These are phyloP conservation scores for Alternaria sp. DNA, from an alignment of 2,329 filamentous ascomycete genomes.

Conservation along the genomic window DNA sequence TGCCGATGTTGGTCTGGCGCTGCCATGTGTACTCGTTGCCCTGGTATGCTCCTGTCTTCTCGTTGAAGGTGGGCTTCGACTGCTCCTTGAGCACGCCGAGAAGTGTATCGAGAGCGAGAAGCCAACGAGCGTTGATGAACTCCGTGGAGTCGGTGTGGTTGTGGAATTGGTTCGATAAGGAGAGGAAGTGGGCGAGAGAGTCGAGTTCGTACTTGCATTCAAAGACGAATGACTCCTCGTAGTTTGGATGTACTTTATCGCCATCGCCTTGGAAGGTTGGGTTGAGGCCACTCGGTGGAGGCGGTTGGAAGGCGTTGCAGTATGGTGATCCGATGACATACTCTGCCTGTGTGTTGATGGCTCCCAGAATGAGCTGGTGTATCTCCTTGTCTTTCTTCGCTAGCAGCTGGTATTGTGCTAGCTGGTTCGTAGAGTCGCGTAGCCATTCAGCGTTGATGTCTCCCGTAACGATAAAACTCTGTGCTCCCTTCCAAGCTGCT, in stretches of 20 bases:
- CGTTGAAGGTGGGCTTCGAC: slow-evolving; percentile 79
- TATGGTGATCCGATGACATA: slow-evolving; percentile 95
- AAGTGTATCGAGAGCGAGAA: slow-evolving; percentile 75
- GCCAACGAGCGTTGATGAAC: slow-evolving; percentile 82
- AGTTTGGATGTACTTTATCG: slow-evolving; percentile 83
- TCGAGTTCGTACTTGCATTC: slow-evolving; percentile 99
- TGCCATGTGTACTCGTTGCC: slow-evolving; percentile 88
- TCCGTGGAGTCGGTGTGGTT: slow-evolving; percentile 77
- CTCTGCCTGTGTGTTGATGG: slow-evolving; percentile 94
- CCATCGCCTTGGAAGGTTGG: slow-evolving; percentile 79
- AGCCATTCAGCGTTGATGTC: slow-evolving; percentile 95
- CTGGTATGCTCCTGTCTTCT: slow-evolving; percentile 66
- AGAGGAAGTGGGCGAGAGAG: slow-evolving; percentile 89
- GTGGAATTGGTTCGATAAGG: slow-evolving; percentile 85
- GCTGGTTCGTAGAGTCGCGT: slow-evolving; percentile 90
- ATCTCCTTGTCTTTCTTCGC: slow-evolving; percentile 82
- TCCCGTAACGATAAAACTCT: slow-evolving; percentile 92
- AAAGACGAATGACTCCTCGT: slow-evolving; percentile 85
- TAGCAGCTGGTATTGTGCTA: slow-evolving; percentile 86
- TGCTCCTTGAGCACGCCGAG: slow-evolving; percentile 79
- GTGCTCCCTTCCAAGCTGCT: slow-evolving; percentile 78
- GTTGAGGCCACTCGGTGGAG: slow-evolving; percentile 77
- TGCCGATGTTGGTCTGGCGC: slow-evolving; percentile 78
- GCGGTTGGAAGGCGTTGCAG: slow-evolving; percentile 98
- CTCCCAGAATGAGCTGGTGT: slow-evolving; percentile 81